phyloP scores from a whole-genome alignment of 352 stramenopile genomes.

The Bremia lactucae region DNA sequence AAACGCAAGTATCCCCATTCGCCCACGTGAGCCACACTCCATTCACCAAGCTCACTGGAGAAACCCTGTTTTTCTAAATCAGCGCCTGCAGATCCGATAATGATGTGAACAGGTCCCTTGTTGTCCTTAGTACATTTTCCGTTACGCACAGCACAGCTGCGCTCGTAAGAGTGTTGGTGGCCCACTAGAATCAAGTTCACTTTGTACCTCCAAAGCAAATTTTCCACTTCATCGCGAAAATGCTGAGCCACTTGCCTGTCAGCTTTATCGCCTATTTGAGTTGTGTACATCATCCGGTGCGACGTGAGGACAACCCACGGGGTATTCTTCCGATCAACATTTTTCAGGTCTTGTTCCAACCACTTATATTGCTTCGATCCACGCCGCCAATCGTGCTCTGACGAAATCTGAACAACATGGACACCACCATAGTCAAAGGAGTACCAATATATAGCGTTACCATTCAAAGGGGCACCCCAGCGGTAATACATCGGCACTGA shows the following conservation, averaged over 20 bases:
- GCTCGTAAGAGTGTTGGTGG: slow-evolving; percentile 89
- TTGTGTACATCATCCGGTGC: slow-evolving; percentile 88
- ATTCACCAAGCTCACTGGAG: slow-evolving; percentile 54
- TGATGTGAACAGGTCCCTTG: slow-evolving; percentile 75
- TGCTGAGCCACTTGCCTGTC: slow-evolving; percentile 61
- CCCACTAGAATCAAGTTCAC: slow-evolving; percentile 88
- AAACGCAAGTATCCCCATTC: slow-evolving; percentile 71
- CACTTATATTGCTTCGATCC: slow-evolving; percentile 86
- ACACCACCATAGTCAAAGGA: slow-evolving; percentile 86
- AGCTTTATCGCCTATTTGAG: slow-evolving; percentile 50
- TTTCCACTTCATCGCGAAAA: slow-evolving; percentile 85
- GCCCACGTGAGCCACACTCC: slow-evolving; percentile 71
- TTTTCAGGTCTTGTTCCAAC: slow-evolving; percentile 75
- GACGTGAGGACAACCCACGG: slow-evolving; percentile 89
- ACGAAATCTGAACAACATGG: slow-evolving; percentile 87
- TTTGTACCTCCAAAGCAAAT: slow-evolving; percentile 76
- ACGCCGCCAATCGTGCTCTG: slow-evolving; percentile 82
- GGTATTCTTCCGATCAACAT: slow-evolving; percentile 73
- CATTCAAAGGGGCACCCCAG: slow-evolving; percentile 49
- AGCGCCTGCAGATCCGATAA: slow-evolving; percentile 78
- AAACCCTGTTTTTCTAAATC: slow-evolving; percentile 57
- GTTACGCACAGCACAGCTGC: slow-evolving; percentile 71
- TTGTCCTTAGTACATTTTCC: slow-evolving; percentile 63
- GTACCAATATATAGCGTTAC: slow-evolving; percentile 80
- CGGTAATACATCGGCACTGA: slow-evolving; percentile 70